A percentile compares a stretch with the other conserved stretches of the same genome.
phyloP scores from a whole-genome alignment of 495 filamentous ascomycete species.

The Pyronema omphalodes region DNA sequence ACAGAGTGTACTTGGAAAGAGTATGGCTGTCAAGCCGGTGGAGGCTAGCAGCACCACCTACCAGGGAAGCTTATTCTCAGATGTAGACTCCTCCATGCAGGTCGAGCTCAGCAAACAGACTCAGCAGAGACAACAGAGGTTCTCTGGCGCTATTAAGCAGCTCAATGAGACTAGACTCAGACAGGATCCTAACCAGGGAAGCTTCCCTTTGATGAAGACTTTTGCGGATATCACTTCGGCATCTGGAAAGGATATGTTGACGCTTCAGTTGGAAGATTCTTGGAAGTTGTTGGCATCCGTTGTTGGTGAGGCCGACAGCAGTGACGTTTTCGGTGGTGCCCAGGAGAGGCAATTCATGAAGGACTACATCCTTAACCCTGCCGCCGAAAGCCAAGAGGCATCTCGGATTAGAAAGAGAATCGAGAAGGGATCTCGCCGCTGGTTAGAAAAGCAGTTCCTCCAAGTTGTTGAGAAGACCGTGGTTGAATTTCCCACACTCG shows the following conservation, averaged over 20 bases:
- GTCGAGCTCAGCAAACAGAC: slow-evolving; percentile 19
- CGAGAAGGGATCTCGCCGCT: slow-evolving; percentile 20
- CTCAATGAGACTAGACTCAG: slow-evolving; percentile 21
- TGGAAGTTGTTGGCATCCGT: slow-evolving; percentile 20
- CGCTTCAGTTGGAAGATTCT: slow-evolving; percentile 22
- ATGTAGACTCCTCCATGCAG: slow-evolving; percentile 20
- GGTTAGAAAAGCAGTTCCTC: slow-evolving; percentile 36
- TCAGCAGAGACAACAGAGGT: slow-evolving; percentile 19
- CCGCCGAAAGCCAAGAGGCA: slow-evolving; percentile 16
- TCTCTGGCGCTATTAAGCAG: slow-evolving; percentile 13
- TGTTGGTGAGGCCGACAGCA: slow-evolving; percentile 16
- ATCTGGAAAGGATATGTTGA: slow-evolving; percentile 23
- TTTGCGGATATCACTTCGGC: slow-evolving; percentile 21
- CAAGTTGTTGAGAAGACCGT: slow-evolving; percentile 54
- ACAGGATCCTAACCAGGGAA: slow-evolving; percentile 7
- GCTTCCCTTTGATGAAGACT: slow-evolving; percentile 17
- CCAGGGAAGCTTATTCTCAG: slow-evolving; percentile 14
- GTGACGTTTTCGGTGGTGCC: slow-evolving; percentile 18
- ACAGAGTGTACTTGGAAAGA: slow-evolving; percentile 15
- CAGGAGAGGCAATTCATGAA: slow-evolving; percentile 18
- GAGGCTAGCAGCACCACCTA: background rate
- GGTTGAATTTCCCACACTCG: slow-evolving; percentile 66
- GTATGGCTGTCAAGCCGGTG: slow-evolving; percentile 4
- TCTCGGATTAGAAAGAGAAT: slow-evolving; percentile 16
- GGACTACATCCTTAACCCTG: slow-evolving; percentile 19